phyloP scores from a whole-genome alignment of 225 moss, liverwort and hornwort species.

The Pseudisothecium myosuroides region DNA sequence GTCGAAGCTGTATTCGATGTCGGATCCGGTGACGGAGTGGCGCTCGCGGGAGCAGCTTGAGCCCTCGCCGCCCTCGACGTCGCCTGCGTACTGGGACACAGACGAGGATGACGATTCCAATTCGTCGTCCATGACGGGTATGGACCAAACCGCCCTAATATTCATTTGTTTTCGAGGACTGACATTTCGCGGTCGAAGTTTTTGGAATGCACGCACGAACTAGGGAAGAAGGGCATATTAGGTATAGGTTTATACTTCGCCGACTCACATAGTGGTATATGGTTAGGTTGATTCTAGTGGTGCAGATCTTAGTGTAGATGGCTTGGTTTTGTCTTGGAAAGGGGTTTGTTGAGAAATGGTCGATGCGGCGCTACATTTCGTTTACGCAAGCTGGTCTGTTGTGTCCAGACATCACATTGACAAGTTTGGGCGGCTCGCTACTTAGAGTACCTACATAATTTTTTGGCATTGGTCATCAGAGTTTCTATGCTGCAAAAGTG shows the following conservation, averaged over 20 bases:
- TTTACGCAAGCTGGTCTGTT: background rate
- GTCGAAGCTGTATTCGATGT: constrained; percentile 67
- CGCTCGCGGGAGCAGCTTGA: constrained; percentile 97
- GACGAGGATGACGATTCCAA: constrained; percentile 90
- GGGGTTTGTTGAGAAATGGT: background rate
- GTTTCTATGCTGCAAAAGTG: background rate
- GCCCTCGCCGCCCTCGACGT: constrained; percentile 92
- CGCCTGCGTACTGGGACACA: constrained; percentile 96
- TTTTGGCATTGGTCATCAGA: background rate
- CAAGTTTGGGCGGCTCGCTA: background rate
- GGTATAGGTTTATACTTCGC: constrained; percentile 8
- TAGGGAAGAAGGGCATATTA: background rate
- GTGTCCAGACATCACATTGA: background rate
- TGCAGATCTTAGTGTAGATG: constrained; percentile 1
- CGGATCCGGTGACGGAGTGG: constrained; percentile 74
- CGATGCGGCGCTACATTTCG: background rate
- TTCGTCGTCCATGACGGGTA: constrained; percentile 80
- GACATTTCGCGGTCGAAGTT: background rate
- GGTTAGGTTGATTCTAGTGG: constrained; percentile 4
- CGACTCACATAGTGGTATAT: background rate
- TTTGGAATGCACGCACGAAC: background rate
- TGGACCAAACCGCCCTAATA: background rate
- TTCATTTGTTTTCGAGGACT: background rate
- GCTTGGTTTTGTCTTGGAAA: background rate
- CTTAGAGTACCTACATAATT: background rate